phyloP scores from a whole-genome alignment of 176 grass and related monocot species.

The Bromus sterilis region DNA sequence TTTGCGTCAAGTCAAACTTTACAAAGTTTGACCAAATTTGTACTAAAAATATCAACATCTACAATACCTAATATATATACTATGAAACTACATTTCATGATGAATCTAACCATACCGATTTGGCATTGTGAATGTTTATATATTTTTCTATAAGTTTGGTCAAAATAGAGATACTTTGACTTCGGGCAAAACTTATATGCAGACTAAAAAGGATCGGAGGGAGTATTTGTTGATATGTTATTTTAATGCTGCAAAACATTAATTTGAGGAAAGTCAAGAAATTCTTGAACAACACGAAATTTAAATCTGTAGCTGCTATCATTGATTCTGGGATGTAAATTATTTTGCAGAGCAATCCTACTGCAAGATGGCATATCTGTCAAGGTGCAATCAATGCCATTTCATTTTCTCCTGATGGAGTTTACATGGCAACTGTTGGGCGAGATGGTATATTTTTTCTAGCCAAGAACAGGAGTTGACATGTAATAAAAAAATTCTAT shows the following conservation, averaged over 20 bases:
- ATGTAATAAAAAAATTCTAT: neutral
- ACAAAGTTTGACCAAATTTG: no score
- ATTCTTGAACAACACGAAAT: neutral
- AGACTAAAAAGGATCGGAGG: no score
- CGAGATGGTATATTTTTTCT: conserved; percentile 73
- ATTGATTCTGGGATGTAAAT: conserved; percentile 38
- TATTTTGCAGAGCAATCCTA: conserved; percentile 70
- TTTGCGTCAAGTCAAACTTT: no score
- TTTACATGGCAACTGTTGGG: conserved; percentile 83
- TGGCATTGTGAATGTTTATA: no score
- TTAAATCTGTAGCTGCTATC: neutral
- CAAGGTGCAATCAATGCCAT: conserved; percentile 85
- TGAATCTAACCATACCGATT: no score
- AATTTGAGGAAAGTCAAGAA: neutral
- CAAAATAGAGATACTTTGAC: no score
- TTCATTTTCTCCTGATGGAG: conserved; percentile 82
- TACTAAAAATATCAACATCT: no score
- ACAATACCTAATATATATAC: no score
- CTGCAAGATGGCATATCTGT: conserved; percentile 94
- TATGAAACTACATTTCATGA: no score
- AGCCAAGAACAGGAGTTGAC: neutral
- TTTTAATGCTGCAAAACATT: conserved; percentile 2
- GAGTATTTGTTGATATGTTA: neutral
- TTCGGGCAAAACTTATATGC: no score
- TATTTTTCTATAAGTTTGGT: no score